Evolutionary conservation across 2,329 filamentous ascomycete genomes (phyloP), one percentile per base, ranked within the genome.

Genomic region (Pleoardoris graminearum): DNA sequence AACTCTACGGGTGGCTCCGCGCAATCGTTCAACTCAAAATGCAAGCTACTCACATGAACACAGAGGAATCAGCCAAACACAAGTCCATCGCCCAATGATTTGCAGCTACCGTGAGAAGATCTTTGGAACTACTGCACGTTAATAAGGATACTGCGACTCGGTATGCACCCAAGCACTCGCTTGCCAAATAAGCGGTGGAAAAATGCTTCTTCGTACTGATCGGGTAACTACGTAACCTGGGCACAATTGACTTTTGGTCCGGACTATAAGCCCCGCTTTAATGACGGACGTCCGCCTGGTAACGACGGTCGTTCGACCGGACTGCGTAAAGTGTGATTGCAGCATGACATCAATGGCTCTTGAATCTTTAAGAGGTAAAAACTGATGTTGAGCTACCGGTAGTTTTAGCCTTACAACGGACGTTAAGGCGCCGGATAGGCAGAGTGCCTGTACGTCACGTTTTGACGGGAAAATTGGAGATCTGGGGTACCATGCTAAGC

Each of bases 401-500:
- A 35, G 16, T 12, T 44, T 45, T 36, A 61, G 57, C 37, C 57
- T 53, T 58, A 58, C 59, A 16, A 53, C 57, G 57, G 54, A 50
- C 33, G 37, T 53, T 53, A 59, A 54, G 48, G 30, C 14, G 23
- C 53, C 51, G 58, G 53, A 53, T 37, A 53, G 22, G 55, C 51
- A 59, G 38, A 55, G 39, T 45, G 32, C 37, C 19, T 32, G 41
- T 22, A 11, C 10, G 10, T 2, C 22, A 46, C 14, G 30, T 32
- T 38, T 16, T 35, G 38, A 50, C 48, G 33, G 30, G 30, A 54
- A 54, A 51, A 43, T n/a, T 42, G 38, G 52, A 57, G 49, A 22
- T 61, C 57, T 56, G 59, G 59, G 59, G 59, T 59, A 46, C 59
- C 16, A 58, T 57, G 2, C 12, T 45, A 56, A 21, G 50, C 57